Conservation (phyloP, 805 yeast genomes). For the Metschnikowia baotianmanensis region DNA sequence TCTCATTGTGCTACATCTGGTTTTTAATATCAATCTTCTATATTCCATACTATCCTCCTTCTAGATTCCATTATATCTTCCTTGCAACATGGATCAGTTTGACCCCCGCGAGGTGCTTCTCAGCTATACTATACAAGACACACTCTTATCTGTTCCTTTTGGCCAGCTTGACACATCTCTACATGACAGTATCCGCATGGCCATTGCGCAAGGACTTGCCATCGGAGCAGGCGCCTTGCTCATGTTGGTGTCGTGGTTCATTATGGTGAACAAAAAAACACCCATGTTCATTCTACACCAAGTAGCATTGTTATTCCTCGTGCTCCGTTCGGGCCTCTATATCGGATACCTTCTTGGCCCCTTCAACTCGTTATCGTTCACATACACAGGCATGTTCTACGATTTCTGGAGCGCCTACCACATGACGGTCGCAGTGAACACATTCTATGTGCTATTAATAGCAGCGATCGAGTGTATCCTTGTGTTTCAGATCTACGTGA, state of each 20-base stretch:
- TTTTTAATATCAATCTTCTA: too few species aligned
- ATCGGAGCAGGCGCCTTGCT: conserved; percentile 18
- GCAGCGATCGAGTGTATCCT: conserved; percentile 62
- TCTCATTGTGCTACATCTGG: too few species aligned
- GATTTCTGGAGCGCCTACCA: conserved; percentile 36
- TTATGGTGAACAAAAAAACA: conserved; percentile 48
- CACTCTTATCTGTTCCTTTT: conserved; percentile 9
- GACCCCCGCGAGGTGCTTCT: conserved; percentile 14
- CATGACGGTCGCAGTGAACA: conserved; percentile 59
- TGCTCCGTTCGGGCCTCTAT: conserved; percentile 61
- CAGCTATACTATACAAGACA: conserved; percentile 13
- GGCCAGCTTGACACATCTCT: conserved; percentile 9
- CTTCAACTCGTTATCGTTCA: conserved; percentile 47
- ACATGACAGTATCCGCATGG: conserved; percentile 7
- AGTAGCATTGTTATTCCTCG: conserved; percentile 50
- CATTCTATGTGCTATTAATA: conserved; percentile 59
- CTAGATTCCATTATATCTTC: too few species aligned
- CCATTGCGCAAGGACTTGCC: conserved; percentile 15
- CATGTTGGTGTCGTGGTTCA: conserved; percentile 17
- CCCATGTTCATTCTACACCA: conserved; percentile 77
- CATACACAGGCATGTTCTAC: conserved; percentile 30
- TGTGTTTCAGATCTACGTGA: conserved; percentile 66
- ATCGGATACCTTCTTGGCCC: conserved; percentile 53
- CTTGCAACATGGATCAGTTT: not conserved
- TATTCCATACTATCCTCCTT: too few species aligned